These are phyloP conservation scores for Aspergillus udagawae DNA, from an alignment of 2,329 filamentous ascomycete species.

Conservation along the genomic window DNA sequence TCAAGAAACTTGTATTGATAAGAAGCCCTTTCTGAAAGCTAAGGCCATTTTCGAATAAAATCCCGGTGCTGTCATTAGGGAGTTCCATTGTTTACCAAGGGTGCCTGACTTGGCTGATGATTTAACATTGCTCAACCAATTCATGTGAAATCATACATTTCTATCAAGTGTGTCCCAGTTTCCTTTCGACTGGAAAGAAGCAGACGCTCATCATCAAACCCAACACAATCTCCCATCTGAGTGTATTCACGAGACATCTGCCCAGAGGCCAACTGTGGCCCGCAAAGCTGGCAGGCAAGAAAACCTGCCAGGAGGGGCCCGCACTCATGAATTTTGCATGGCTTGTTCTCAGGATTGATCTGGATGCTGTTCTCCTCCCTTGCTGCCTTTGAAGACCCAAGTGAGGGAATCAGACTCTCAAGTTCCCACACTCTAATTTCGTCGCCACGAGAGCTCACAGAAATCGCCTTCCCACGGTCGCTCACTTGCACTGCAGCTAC, in stretches of 20 bases:
- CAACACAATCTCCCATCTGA: slow-evolving; percentile 62
- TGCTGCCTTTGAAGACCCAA: slow-evolving; percentile 40
- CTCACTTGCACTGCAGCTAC: slow-evolving; percentile 84
- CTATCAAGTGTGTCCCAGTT: slow-evolving; percentile 65
- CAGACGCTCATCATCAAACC: slow-evolving; percentile 90
- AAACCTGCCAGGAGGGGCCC: slow-evolving; percentile 3
- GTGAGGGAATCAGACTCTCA: slow-evolving; percentile 61
- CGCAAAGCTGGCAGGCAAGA: slow-evolving; percentile 14
- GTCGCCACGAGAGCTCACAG: slow-evolving; percentile 75
- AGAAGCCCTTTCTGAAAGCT: not conserved
- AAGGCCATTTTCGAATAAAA: not conserved
- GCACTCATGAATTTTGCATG: not conserved
- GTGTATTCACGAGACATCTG: slow-evolving; percentile 37
- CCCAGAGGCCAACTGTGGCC: slow-evolving; percentile 23
- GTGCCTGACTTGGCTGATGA: not conserved
- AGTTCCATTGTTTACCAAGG: not conserved
- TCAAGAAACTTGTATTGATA: not conserved
- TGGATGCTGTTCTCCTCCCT: slow-evolving; percentile 52
- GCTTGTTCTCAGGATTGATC: slow-evolving; percentile 42
- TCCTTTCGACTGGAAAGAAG: slow-evolving; percentile 72
- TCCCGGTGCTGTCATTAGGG: not conserved
- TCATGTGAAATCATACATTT: slow-evolving; percentile 83
- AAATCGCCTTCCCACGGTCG: slow-evolving; percentile 79
- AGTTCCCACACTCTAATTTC: slow-evolving; percentile 86
- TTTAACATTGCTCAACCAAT: not conserved